phyloP scores from a whole-genome alignment of 345 rosid genomes.

The Melaleuca quinquenervia region DNA sequence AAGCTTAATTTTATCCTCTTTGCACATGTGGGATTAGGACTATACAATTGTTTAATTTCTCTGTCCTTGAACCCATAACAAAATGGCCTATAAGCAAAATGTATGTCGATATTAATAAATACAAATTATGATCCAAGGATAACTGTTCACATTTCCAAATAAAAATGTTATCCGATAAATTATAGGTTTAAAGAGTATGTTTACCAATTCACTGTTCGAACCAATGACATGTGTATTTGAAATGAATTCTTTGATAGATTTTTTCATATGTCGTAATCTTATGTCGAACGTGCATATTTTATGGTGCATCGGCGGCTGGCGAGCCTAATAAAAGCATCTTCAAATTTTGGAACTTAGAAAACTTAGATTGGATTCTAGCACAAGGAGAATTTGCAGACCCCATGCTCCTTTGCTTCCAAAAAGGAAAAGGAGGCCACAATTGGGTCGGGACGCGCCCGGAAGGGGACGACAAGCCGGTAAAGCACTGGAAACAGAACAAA shows the following conservation, averaged over 20 bases:
- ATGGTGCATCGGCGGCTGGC: background rate
- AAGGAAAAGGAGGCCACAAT: background rate
- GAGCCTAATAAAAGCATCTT: background rate
- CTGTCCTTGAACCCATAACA: background rate
- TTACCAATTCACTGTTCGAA: background rate
- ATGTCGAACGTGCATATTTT: background rate
- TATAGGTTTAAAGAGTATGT: background rate
- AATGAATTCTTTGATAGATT: background rate
- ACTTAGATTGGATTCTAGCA: background rate
- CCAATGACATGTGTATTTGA: background rate
- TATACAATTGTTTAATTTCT: background rate
- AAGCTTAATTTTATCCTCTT: background rate
- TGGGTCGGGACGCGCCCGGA: background rate
- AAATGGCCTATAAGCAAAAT: background rate
- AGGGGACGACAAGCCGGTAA: background rate
- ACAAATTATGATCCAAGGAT: background rate
- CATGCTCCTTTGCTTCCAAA: background rate
- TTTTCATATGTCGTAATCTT: background rate
- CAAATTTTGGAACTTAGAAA: background rate
- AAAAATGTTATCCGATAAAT: background rate
- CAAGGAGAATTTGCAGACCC: background rate
- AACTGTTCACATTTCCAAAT: background rate
- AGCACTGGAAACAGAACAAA: background rate
- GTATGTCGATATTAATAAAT: background rate
- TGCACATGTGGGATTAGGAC: background rate